These are phyloP conservation scores for Silene noctiflora DNA, from an alignment of 179 eudicot species.

Conservation along the genomic window DNA sequence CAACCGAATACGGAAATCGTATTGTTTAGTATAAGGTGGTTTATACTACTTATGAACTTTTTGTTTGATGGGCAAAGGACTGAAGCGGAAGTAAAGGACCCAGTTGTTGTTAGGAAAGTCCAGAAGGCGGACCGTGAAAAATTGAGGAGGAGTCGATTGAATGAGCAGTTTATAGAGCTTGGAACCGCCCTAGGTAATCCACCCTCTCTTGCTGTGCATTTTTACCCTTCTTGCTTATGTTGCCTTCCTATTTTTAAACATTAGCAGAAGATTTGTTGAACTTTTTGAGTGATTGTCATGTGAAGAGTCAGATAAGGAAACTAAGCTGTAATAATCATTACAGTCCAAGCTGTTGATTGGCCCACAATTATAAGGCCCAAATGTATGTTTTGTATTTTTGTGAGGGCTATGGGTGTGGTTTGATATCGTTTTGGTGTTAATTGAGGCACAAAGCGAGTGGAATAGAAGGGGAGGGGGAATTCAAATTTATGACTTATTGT, in stretches of 20 bases:
- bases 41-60: not conserved
- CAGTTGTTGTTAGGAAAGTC: slow-evolving; percentile 54
- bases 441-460: too few relatives aligned
- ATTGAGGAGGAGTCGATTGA: slow-evolving; percentile 93
- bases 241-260: not conserved
- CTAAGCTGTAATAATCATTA: not conserved
- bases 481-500: too few relatives aligned
- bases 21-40: not conserved
- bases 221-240: not conserved
- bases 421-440: too few relatives aligned
- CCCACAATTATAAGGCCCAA: not conserved
- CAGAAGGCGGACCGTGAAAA: slow-evolving; percentile 97
- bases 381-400: not conserved
- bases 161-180: slow-evolving; percentile 86
- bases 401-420: not conserved
- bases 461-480: too few relatives aligned
- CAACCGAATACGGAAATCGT: not conserved
- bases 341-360: not conserved
- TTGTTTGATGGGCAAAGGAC: slow-evolving; percentile 29
- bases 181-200: slow-evolving; percentile 72
- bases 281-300: not conserved
- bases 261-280: not conserved
- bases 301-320: not conserved
- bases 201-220: not conserved
- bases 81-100: slow-evolving; percentile 34